A percentile compares a stretch with the other conserved stretches of the same genome.
Conservation (phyloP, 805 yeast genomes). For the Suhomyces faveliae region DNA sequence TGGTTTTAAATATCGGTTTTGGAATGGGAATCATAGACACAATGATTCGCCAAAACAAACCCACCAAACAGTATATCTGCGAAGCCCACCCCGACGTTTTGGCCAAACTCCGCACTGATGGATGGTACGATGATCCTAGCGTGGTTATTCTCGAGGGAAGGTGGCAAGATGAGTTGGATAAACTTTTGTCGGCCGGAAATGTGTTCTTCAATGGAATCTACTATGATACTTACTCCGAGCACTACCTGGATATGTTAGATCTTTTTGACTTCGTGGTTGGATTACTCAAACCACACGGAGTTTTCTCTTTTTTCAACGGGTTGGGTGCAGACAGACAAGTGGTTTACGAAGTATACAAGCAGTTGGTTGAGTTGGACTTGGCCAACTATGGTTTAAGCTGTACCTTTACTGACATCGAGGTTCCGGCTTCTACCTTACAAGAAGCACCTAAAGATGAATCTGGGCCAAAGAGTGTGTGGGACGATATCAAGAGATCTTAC, state of each 20-base stretch:
- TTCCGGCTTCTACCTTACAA: constrained; percentile 39
- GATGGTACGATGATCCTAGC: constrained; percentile 75
- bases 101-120: constrained; percentile 61
- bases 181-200: constrained; percentile 57
- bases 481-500: constrained; percentile 58
- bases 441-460: neutral
- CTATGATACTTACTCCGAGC: constrained; percentile 92
- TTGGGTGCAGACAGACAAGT: constrained; percentile 47
- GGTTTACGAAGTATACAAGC: constrained; percentile 68
- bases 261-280: constrained; percentile 82
- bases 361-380: constrained; percentile 77
- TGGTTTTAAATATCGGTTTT: constrained; percentile 82
- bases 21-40: constrained; percentile 96
- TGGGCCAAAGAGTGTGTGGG: constrained; percentile 50
- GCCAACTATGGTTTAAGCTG: constrained; percentile 74
- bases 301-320: constrained; percentile 90
- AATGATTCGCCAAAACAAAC: constrained; percentile 52
- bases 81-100: constrained; percentile 96
- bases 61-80: constrained; percentile 77
- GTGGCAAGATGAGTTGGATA: constrained; percentile 84
- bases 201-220: constrained; percentile 87
- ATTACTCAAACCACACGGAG: constrained; percentile 74
- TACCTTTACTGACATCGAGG: constrained; percentile 48
- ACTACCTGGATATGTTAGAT: constrained; percentile 84
- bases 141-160: constrained; percentile 82